Percentiles rank a stretch among this genome's conserved stretches.
These are phyloP conservation scores for Acacia crassicarpa DNA, from an alignment of 306 rosid species.

Conservation along the genomic window DNA sequence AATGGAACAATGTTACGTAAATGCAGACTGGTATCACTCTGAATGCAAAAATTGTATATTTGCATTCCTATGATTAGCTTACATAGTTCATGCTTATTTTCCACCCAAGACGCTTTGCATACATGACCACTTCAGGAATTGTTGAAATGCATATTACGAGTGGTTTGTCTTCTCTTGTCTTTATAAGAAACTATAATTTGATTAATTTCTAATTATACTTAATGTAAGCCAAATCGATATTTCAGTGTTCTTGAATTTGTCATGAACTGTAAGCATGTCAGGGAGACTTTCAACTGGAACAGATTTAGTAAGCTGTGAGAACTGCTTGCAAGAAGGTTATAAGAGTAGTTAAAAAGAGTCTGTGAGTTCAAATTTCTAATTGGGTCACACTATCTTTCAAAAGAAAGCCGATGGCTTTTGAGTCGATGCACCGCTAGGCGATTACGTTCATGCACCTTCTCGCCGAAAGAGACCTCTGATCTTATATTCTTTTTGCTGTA, in stretches of 20 bases:
- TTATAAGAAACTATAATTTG: neutral
- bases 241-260: neutral
- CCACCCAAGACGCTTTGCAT: neutral
- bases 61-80: neutral
- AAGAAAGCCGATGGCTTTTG: neutral
- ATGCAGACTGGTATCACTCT: constrained; percentile 14
- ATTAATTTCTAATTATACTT: neutral
- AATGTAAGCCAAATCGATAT: neutral
- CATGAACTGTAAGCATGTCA: neutral
- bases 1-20: constrained; percentile 14
- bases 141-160: neutral
- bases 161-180: neutral
- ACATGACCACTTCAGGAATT: neutral
- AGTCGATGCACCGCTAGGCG: neutral
- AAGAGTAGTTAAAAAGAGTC: neutral
- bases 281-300: neutral
- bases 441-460: neutral
- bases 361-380: neutral
- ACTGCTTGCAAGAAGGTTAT: neutral
- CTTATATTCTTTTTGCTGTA: neutral
- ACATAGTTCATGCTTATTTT: neutral
- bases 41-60: constrained; percentile 37
- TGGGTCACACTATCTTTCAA: neutral
- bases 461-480: neutral
- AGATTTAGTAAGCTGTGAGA: neutral